A percentile compares a stretch with the other conserved stretches of the same genome.
phyloP scores from a whole-genome alignment of 116 monocot genomes.

The Thalassia testudinum region DNA sequence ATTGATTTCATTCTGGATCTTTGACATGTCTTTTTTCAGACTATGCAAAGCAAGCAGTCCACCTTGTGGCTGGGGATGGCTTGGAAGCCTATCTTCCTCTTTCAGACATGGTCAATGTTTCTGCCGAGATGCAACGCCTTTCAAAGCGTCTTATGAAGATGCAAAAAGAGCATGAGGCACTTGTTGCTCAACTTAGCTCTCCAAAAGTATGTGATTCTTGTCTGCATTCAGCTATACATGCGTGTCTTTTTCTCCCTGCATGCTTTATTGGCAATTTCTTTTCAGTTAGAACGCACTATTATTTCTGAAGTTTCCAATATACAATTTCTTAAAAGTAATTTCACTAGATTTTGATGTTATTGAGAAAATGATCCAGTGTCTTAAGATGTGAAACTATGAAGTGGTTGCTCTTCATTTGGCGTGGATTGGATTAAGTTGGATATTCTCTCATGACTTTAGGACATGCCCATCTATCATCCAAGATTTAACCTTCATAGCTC shows the following conservation, averaged over 20 bases:
- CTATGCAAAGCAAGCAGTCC: slow-evolving; percentile 68
- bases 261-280: neutral
- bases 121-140: slow-evolving; percentile 68
- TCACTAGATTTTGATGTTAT: no score
- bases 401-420: no score
- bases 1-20: no score
- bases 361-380: no score
- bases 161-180: slow-evolving; percentile 79
- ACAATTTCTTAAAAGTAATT: no score
- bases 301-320: no score
- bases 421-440: no score
- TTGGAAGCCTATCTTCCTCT: slow-evolving; percentile 90
- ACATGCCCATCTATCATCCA: no score
- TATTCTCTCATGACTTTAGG: no score
- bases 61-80: slow-evolving; percentile 80
- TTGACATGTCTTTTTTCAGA: slow-evolving; percentile 17
- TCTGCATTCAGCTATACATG: neutral
- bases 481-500: no score
- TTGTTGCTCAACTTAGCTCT: slow-evolving; percentile 66
- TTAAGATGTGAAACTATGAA: no score
- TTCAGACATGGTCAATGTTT: slow-evolving; percentile 88
- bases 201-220: slow-evolving; percentile 29
- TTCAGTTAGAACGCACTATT: no score
- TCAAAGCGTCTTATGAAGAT: slow-evolving; percentile 81
- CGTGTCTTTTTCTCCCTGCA: neutral